phyloP scores from a whole-genome alignment of 1,284 basidiomycete genomes.

The Trametes hirsuta region DNA sequence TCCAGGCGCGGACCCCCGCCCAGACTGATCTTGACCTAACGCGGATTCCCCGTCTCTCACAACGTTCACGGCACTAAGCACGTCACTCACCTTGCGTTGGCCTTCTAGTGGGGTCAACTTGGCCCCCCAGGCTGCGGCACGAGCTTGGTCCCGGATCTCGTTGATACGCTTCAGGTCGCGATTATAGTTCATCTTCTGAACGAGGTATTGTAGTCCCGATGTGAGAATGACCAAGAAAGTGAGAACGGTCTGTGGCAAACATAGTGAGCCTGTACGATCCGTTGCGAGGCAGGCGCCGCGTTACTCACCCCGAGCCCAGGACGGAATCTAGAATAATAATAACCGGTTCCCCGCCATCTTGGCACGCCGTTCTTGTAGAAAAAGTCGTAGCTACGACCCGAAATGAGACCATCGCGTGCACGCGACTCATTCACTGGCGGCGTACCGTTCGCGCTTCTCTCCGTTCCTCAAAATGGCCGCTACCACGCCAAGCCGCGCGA shows the following conservation, averaged over 20 bases:
- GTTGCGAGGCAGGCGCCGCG: background rate
- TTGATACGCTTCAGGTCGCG: constrained; percentile 74
- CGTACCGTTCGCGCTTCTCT: constrained; percentile 78
- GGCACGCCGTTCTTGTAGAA: constrained; percentile 93
- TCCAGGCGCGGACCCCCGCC: constrained; percentile 56
- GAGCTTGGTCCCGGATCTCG: constrained; percentile 65
- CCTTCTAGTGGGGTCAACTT: constrained; percentile 63
- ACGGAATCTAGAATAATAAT: constrained; percentile 92
- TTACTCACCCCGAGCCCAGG: constrained; percentile 78
- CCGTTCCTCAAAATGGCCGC: constrained; percentile 77
- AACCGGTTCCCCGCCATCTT: constrained; percentile 84
- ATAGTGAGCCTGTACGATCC: constrained; percentile 15
- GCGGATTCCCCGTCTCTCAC: constrained; percentile 1
- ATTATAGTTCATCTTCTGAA: constrained; percentile 77
- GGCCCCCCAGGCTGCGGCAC: constrained; percentile 74
- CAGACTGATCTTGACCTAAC: constrained; percentile 70
- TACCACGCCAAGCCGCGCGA: constrained; percentile 88
- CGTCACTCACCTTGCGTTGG: constrained; percentile 60
- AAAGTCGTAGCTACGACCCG: constrained; percentile 74
- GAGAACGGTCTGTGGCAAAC: constrained; percentile 60
- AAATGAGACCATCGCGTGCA: background rate
- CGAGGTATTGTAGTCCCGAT: constrained; percentile 77
- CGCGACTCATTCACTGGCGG: constrained; percentile 19
- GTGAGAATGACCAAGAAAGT: constrained; percentile 77
- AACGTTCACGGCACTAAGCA: background rate